Conservation (phyloP, 768 basidiomycete species). For the Cyathus striatus region DNA sequence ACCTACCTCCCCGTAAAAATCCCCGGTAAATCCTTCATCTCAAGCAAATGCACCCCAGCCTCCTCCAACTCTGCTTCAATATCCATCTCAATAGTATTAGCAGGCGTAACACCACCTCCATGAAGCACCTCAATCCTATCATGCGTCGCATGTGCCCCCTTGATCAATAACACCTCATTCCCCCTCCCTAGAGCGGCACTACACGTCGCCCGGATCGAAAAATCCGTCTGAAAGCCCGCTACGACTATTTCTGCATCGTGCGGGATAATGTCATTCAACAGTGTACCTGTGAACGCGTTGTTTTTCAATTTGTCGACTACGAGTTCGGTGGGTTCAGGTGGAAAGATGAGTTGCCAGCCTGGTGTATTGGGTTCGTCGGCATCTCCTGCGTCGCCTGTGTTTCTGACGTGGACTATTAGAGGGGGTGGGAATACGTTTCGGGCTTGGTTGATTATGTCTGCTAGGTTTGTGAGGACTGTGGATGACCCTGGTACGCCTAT, state of each 20-base stretch:
- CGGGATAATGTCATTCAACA: conserved; percentile 43
- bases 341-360: conserved; percentile 61
- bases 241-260: conserved; percentile 57
- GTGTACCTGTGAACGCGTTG: conserved; percentile 64
- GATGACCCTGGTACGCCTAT: conserved; percentile 45
- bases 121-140: conserved; percentile 61
- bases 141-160: conserved; percentile 63
- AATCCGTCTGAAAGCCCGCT: conserved; percentile 66
- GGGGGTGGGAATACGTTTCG: conserved; percentile 43
- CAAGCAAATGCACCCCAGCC: conserved; percentile 58
- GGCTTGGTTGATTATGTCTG: conserved; percentile 42
- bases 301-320: conserved; percentile 66
- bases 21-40: conserved; percentile 58
- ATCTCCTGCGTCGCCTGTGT: conserved; percentile 56
- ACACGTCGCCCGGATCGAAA: conserved; percentile 56
- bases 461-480: conserved; percentile 41
- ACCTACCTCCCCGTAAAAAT: conserved; percentile 53
- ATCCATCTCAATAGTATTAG: conserved; percentile 47
- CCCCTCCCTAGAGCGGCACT: conserved; percentile 56
- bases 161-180: conserved; percentile 60
- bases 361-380: conserved; percentile 49
- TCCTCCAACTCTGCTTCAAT: conserved; percentile 67
- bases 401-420: conserved; percentile 64
- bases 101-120: conserved; percentile 49
- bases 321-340: conserved; percentile 43